Evolutionary conservation across 2,329 filamentous ascomycete genomes (phyloP), one percentile per base, ranked within the genome.

Genomic region (Fusarium anthophilum): DNA sequence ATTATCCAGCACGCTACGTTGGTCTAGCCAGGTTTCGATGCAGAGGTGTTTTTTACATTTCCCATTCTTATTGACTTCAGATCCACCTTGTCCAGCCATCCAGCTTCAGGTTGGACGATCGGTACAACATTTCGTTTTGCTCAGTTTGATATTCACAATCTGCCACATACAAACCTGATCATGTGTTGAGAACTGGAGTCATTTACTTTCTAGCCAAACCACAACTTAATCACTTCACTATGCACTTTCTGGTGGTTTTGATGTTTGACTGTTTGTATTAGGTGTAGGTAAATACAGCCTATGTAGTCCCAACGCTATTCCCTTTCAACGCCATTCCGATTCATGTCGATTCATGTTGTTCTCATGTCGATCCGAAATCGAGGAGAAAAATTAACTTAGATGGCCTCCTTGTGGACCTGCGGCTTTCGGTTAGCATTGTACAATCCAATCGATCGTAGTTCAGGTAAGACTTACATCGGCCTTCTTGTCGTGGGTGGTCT

Each of bases 401-500:
- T 45, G 22, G 53, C 66, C 8, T 70, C 41, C 4, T 38, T 47
- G 17, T 65, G 60, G 0, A 61, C 57, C 57, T 60, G 2, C 4
- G 1, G 3, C 2, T 6, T 51, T 20, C 6, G 2, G 12, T 51
- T 15, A 51, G 48, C 7, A 35, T 51, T 1, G n/a, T 51, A 6
- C 30, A 26, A 14, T 9, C 8, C 9, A 26, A 1, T 39, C 11
- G 48, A 22, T 32, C 7, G 13, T 32, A 32, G 10, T 14, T 28
- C 18, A 37, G 3, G 14, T 0, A 13, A 6, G 26, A 26, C 57
- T 26, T 35, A 79, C 84, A 8, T 83, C 81, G 26, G 83, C 83
- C 81, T 85, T 85, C 77, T 75, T 75, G 47, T 85, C 79, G 78
- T 86, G 84, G 58, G 69, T 65, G 32, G 70, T 54, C 82, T 86